These are phyloP conservation scores for Dryas integrifolia DNA, from an alignment of 331 rosid genomes.

Conservation along the genomic window DNA sequence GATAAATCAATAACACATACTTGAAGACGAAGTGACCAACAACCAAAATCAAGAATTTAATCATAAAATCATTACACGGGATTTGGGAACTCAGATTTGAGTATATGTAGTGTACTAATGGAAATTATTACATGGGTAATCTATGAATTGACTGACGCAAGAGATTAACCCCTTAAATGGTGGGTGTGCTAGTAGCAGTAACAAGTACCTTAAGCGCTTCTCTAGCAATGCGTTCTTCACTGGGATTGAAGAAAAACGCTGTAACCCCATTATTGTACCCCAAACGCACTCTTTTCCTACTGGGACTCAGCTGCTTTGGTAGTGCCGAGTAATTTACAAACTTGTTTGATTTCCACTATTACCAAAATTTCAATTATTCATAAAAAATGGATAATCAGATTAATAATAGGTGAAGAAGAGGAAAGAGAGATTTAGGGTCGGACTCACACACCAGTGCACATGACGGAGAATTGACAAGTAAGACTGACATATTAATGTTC, in stretches of 20 bases:
- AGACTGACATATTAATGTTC: constrained; percentile 15
- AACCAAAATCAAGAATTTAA: background rate
- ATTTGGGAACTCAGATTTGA: background rate
- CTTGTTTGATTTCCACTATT: constrained; percentile 39
- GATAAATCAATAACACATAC: too few species aligned
- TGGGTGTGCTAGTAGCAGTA: background rate
- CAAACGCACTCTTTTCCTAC: constrained; percentile 17
- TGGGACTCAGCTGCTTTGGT: constrained; percentile 4
- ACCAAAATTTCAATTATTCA: constrained; percentile 2
- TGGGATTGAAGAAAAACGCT: constrained; percentile 63
- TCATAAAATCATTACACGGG: background rate
- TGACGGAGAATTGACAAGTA: constrained; percentile 2
- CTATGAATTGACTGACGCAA: background rate
- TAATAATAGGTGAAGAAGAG: background rate
- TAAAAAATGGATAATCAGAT: background rate
- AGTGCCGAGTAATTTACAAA: constrained; percentile 19
- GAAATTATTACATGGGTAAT: background rate
- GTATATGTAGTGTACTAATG: background rate
- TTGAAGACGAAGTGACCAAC: too few species aligned
- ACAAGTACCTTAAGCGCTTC: constrained; percentile 68
- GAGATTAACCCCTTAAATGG: background rate
- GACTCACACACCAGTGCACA: constrained; percentile 16
- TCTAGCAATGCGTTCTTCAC: constrained; percentile 56
- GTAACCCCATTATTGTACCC: constrained; percentile 31
- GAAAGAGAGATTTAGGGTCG: background rate